phyloP scores from a whole-genome alignment of 2,329 filamentous ascomycete genomes.

The Calonectria hawksworthii region DNA sequence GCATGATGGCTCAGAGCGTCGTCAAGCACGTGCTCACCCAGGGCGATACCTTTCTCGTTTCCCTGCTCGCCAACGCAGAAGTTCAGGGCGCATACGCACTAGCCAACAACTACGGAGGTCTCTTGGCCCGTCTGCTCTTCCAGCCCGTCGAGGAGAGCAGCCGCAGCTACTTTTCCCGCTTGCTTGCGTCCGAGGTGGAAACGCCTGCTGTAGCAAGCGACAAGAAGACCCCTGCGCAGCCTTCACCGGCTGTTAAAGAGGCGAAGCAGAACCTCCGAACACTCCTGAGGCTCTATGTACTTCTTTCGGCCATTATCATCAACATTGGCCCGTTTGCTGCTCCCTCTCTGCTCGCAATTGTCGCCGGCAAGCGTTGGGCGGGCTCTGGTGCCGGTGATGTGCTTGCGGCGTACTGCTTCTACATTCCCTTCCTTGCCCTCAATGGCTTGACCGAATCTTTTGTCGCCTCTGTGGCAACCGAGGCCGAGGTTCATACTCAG shows the following conservation, averaged over 20 bases:
- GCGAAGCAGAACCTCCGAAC: conserved; percentile 68
- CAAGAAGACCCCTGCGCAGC: conserved; percentile 37
- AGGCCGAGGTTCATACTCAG: conserved; percentile 81
- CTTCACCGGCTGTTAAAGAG: conserved; percentile 52
- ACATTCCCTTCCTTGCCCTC: conserved; percentile 90
- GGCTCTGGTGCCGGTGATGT: conserved; percentile 79
- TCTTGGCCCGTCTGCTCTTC: conserved; percentile 89
- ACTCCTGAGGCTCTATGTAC: conserved; percentile 79
- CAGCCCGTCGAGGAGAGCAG: conserved; percentile 96
- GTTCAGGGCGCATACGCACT: conserved; percentile 94
- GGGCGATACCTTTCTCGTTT: conserved; percentile 91
- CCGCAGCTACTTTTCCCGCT: conserved; percentile 87
- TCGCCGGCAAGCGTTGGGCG: conserved; percentile 85
- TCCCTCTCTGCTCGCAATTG: conserved; percentile 77
- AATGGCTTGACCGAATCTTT: conserved; percentile 96
- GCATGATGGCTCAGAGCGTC: conserved; percentile 87
- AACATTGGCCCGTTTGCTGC: conserved; percentile 82
- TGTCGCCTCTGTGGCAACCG: conserved; percentile 86
- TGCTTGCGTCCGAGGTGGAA: conserved; percentile 66
- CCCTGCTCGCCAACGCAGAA: conserved; percentile 79
- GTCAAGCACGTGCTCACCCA: conserved; percentile 96
- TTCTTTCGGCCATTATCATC: conserved; percentile 79
- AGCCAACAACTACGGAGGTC: conserved; percentile 93
- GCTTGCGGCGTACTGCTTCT: conserved; percentile 87
- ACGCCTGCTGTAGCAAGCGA: conserved; percentile 29